Evolutionary conservation across 331 rosid species (phyloP).

Genomic region (Quercus tomentella): DNA sequence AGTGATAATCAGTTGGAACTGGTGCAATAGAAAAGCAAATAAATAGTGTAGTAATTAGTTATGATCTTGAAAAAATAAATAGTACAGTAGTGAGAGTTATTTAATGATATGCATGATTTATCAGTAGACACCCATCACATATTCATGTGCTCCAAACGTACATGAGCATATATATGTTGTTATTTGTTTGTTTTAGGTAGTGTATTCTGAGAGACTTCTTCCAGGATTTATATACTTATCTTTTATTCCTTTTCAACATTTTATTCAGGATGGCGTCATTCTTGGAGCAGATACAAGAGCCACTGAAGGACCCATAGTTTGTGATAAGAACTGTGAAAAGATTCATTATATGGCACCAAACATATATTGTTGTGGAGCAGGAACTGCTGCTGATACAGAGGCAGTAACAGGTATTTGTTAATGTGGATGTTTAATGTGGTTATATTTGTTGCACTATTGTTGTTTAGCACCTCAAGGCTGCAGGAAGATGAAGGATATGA

Average conservation of each 20-base stretch:
- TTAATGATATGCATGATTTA: neutral
- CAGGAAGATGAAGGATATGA: neutral
- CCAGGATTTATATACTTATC: neutral
- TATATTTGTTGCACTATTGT: neutral
- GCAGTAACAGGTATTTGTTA: conserved; percentile 79
- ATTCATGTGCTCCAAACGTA: neutral
- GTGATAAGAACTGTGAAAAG: conserved; percentile 91
- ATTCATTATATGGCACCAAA: conserved; percentile 96
- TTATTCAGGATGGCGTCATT: conserved; percentile 80
- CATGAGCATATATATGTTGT: no score
- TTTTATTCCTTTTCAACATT: neutral
- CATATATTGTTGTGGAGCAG: conserved; percentile 94
- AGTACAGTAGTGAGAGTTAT: no score
- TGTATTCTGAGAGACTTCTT: neutral
- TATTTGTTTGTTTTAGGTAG: neutral
- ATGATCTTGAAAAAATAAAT: neutral
- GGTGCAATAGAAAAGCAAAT: neutral
- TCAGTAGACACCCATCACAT: neutral
- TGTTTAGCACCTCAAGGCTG: neutral
- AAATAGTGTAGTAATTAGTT: neutral
- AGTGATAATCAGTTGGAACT: neutral
- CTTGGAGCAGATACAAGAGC: conserved; percentile 99
- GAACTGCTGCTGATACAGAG: conserved; percentile 98
- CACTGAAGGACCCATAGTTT: conserved; percentile 89
- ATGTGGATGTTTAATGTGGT: neutral